A percentile compares a stretch with the other conserved stretches of the same genome.
phyloP scores from a whole-genome alignment of 306 rosid genomes.

The Citrullus mucosospermus region DNA sequence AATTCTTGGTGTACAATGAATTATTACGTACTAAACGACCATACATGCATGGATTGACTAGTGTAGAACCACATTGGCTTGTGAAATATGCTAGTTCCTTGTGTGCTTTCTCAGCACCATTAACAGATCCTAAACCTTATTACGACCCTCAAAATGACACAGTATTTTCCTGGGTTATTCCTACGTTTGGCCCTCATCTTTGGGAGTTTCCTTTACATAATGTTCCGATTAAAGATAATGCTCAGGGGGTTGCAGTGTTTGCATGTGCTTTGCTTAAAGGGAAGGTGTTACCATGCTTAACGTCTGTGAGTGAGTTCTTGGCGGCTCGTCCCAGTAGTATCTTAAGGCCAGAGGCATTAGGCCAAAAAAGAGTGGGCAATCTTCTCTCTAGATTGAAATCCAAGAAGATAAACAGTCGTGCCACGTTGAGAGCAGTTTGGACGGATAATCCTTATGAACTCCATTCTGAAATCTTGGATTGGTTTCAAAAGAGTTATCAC shows the following conservation, averaged over 20 bases:
- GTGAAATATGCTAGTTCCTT: conserved; percentile 60
- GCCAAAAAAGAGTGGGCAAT: conserved; percentile 74
- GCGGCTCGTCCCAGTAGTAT: conserved; percentile 62
- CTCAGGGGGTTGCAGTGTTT: conserved; percentile 38
- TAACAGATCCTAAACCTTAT: conserved; percentile 46
- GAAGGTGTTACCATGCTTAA: conserved; percentile 70
- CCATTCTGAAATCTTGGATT: conserved; percentile 48
- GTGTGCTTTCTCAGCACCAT: conserved; percentile 51
- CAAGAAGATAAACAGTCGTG: conserved; percentile 35
- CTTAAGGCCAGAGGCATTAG: conserved; percentile 59
- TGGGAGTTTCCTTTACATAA: conserved; percentile 71
- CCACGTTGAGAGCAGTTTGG: conserved; percentile 53
- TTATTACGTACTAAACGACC: conserved; percentile 56
- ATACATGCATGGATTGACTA: conserved; percentile 82
- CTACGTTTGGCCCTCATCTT: conserved; percentile 60
- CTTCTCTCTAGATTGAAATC: conserved; percentile 37
- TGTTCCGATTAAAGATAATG: conserved; percentile 25
- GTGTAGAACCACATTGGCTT: conserved; percentile 73
- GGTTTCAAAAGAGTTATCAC: conserved; percentile 67
- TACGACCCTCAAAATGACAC: conserved; percentile 54
- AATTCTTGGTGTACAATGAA: conserved; percentile 82
- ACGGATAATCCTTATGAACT: conserved; percentile 55
- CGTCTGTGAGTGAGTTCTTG: conserved; percentile 40
- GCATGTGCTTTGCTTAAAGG: conserved; percentile 80
- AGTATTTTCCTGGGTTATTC: conserved; percentile 47